A percentile compares a stretch with the other conserved stretches of the same genome.
phyloP scores from a whole-genome alignment of 345 rosid species.

The Eucalyptus marginata region DNA sequence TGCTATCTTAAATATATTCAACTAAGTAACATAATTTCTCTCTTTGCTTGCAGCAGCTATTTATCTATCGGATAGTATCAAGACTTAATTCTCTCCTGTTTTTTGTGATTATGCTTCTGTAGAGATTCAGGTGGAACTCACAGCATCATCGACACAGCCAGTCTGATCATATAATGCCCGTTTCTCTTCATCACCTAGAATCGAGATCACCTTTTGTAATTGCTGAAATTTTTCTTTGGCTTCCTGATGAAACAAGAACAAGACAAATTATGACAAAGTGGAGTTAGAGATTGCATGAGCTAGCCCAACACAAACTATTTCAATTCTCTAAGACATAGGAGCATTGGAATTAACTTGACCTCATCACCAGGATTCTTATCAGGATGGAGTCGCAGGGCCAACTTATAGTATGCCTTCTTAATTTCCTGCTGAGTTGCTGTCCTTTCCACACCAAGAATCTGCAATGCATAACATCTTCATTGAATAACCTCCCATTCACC shows the following conservation, averaged over 20 bases:
- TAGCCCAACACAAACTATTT: neutral
- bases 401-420: constrained; percentile 78
- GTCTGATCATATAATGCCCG: constrained; percentile 79
- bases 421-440: constrained; percentile 76
- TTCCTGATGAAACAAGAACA: constrained; percentile 27
- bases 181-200: constrained; percentile 89
- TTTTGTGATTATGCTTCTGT: neutral
- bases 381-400: constrained; percentile 83
- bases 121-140: constrained; percentile 20
- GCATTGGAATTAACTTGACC: constrained; percentile 12
- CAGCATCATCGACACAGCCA: constrained; percentile 81
- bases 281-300: neutral
- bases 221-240: constrained; percentile 97
- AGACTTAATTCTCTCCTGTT: neutral
- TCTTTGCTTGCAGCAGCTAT: neutral
- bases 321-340: neutral
- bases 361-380: constrained; percentile 90
- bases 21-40: neutral
- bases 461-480: neutral
- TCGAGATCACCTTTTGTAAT: constrained; percentile 80
- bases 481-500: neutral
- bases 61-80: neutral
- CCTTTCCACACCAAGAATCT: constrained; percentile 75
- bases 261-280: neutral
- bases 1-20: neutral